Evolutionary conservation across 805 yeast species (phyloP).

Genomic region (Isabelozyma rhagii): DNA sequence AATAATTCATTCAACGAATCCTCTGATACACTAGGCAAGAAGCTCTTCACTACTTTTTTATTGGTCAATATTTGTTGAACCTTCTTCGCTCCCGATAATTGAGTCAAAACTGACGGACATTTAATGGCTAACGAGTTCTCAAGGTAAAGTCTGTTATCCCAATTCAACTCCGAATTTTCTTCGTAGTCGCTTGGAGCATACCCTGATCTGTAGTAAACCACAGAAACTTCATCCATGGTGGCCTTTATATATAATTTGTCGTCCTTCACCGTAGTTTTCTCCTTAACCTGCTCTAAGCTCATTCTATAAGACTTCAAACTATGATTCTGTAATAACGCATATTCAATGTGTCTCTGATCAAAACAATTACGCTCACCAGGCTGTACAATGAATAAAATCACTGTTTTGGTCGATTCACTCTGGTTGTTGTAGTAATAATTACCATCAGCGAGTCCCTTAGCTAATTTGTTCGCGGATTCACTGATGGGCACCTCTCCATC

Average conservation of each 20-base stretch:
- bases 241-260: conserved; percentile 51
- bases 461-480: conserved; percentile 57
- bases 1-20: conserved; percentile 32
- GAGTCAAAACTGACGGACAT: conserved; percentile 87
- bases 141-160: conserved; percentile 72
- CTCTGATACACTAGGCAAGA: conserved; percentile 34
- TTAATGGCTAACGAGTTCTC: conserved; percentile 82
- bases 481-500: conserved; percentile 61
- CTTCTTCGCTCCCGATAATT: conserved; percentile 90
- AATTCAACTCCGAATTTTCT: conserved; percentile 49
- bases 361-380: conserved; percentile 83
- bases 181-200: conserved; percentile 82
- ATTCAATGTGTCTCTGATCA: conserved; percentile 88
- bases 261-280: conserved; percentile 37
- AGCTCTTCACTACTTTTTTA: conserved; percentile 42
- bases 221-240: conserved; percentile 71
- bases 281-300: conserved; percentile 57
- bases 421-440: conserved; percentile 50
- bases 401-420: conserved; percentile 34
- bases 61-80: conserved; percentile 85
- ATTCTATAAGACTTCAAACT: conserved; percentile 63
- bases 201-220: conserved; percentile 88
- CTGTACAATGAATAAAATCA: conserved; percentile 77
- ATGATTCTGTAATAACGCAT: conserved; percentile 52
- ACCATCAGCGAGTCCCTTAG: conserved; percentile 68